phyloP scores from a whole-genome alignment of 2,329 filamentous ascomycete genomes.

The Simplicillium aogashimaense region DNA sequence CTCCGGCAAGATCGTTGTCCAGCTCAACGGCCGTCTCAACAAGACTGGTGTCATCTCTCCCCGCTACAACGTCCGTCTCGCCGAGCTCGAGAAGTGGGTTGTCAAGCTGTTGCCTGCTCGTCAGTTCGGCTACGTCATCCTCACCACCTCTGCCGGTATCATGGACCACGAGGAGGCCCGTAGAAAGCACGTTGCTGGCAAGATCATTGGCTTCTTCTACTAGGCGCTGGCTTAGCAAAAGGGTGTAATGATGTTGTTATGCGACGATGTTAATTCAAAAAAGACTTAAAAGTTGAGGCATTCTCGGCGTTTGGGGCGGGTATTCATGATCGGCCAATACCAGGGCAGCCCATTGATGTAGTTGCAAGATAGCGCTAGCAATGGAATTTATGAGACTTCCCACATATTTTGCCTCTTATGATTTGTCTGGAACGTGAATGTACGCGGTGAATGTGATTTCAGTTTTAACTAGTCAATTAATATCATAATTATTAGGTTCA shows the following conservation, averaged over 20 bases:
- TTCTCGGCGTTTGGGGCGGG: background rate
- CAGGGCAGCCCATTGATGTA: constrained; percentile 19
- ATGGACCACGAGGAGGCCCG: constrained; percentile 99
- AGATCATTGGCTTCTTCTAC: constrained; percentile 99
- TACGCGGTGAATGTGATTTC: no score
- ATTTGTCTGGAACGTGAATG: no score
- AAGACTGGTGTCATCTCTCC: constrained; percentile 99
- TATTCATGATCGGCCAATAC: constrained; percentile 16
- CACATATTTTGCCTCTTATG: background rate
- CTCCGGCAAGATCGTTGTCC: constrained; percentile 98
- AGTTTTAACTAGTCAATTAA: no score
- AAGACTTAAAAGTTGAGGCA: constrained; percentile 8
- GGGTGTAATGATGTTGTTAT: no score
- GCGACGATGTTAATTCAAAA: constrained; percentile 5
- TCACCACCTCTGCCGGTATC: constrained; percentile 98
- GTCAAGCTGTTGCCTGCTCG: constrained; percentile 97
- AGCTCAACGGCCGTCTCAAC: constrained; percentile 98
- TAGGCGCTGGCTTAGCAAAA: constrained; percentile 33
- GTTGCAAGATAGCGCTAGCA: constrained; percentile 21
- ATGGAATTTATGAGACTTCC: constrained; percentile 20
- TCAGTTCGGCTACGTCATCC: constrained; percentile 99
- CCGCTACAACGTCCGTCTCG: constrained; percentile 97
- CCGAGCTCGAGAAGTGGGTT: constrained; percentile 99
- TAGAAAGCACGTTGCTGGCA: constrained; percentile 97
- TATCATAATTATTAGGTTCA: no score